Evolutionary conservation across 495 filamentous ascomycete genomes (phyloP).

Genomic region (Daldinia concentrica): DNA sequence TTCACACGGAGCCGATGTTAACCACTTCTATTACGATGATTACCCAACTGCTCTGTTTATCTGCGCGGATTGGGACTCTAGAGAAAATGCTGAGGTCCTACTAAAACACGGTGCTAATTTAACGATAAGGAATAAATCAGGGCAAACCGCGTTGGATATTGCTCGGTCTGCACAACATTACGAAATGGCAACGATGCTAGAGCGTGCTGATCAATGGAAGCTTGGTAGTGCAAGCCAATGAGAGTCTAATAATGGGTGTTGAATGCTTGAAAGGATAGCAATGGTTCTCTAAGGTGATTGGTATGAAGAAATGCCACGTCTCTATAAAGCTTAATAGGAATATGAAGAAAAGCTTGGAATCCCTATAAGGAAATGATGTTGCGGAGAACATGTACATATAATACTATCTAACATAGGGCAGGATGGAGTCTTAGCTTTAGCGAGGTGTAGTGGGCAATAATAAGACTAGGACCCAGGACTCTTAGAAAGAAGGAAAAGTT

Average conservation of each 20-base stretch:
- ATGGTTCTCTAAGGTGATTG: too few species aligned
- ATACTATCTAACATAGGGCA: too few species aligned
- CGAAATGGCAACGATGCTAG: neutral
- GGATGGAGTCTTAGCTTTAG: too few species aligned
- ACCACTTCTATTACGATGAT: constrained; percentile 5
- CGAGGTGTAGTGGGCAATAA: too few species aligned
- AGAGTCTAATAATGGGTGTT: neutral
- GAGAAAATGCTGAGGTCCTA: neutral
- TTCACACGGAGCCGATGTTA: constrained; percentile 10
- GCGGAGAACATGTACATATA: too few species aligned
- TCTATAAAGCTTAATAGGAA: neutral
- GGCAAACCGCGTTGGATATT: constrained; percentile 6
- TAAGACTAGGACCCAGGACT: too few species aligned
- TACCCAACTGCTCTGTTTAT: constrained; percentile 3
- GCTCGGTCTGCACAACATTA: constrained; percentile 1
- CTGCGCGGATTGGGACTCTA: neutral
- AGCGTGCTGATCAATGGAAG: neutral
- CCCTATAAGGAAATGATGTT: too few species aligned
- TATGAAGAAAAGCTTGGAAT: too few species aligned
- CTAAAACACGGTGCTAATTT: constrained; percentile 6
- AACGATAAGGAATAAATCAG: neutral
- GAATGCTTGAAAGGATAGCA: neutral
- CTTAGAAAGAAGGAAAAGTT: too few species aligned
- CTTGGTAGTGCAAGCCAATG: neutral
- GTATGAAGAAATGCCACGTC: too few species aligned